Evolutionary conservation across 768 basidiomycete genomes (phyloP).

Genomic region (Tylopilus plumbeoviolaceoides): DNA sequence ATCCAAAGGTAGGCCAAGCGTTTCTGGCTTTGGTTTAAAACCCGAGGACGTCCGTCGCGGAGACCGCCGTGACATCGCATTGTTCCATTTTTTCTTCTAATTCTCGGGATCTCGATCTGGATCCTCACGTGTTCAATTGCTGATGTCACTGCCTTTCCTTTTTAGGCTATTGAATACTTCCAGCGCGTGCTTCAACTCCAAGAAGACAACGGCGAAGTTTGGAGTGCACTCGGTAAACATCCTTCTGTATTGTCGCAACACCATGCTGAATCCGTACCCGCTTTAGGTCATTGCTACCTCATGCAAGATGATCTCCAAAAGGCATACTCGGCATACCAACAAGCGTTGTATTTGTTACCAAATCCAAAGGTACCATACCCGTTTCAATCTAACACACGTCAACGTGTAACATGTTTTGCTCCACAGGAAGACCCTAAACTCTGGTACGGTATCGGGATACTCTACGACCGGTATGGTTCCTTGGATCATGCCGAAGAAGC

Average conservation of each 20-base stretch:
- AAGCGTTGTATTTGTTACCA: conserved; percentile 91
- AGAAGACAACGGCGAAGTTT: conserved; percentile 97
- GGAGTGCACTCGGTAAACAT: conserved; percentile 85
- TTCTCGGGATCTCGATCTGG: conserved; percentile 22
- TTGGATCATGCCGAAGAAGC: conserved; percentile 99
- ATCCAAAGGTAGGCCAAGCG: conserved; percentile 70
- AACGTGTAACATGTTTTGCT: conserved; percentile 6
- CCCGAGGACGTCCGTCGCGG: conserved; percentile 33
- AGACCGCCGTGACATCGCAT: conserved; percentile 20
- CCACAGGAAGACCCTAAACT: conserved; percentile 89
- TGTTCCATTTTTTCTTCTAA: conserved; percentile 15
- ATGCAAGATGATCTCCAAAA: conserved; percentile 99
- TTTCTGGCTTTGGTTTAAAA: conserved; percentile 18
- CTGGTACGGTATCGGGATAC: conserved; percentile 99
- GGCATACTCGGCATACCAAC: conserved; percentile 97
- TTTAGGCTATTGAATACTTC: conserved; percentile 93
- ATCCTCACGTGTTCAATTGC: conserved; percentile 28
- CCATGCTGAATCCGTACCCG: conserved; percentile 12
- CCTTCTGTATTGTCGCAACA: conserved; percentile 17
- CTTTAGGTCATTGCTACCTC: conserved; percentile 88
- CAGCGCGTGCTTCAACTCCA: conserved; percentile 86
- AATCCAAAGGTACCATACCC: conserved; percentile 77
- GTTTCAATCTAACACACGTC: not conserved
- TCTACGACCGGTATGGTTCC: conserved; percentile 97
- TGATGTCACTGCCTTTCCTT: conserved; percentile 29